Evolutionary conservation across 768 basidiomycete species (phyloP), one percentile per base, ranked within the genome.

Genomic region (Auricularia sp.): DNA sequence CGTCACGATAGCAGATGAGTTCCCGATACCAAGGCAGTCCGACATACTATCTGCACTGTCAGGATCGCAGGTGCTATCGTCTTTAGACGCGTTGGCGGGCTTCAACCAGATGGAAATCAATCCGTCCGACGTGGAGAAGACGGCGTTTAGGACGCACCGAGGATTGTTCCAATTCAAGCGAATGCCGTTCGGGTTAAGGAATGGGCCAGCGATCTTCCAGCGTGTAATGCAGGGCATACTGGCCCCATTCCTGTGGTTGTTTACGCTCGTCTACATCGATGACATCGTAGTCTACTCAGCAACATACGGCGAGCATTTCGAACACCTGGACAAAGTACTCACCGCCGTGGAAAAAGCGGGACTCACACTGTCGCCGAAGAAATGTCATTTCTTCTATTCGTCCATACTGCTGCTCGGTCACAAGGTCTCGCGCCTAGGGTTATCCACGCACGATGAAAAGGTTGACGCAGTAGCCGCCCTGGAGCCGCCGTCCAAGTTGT

Each of bases 71-170:
- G 69, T 67, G 6, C 66, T 80, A 0, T 71, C 76, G 0, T 70
- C 75, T 0, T 66, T 80, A 4, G 76, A 79, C 66, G 75, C 76
- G 0, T 62, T 77, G 0, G 71, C 79, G 0, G 77, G 79, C 7
- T 81, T 80, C 64, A 78, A 76, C 0, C 80, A 81, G 64, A 64
- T 78, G 1, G 68, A 71, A 56, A 71, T 78, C 59, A 64, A 62
- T 0, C 64, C 70, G 0, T 66, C 73, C 10, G 73, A 72, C n/a
- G 65, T 67, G 11, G 71, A 75, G 33, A 75, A 76, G 47, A 73
- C 74, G 0, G 36, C 36, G 12, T 39, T 39, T 39, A 6, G 36
- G 12, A 39, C 36, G 36, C 36, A 39, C 36, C 6, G 67, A 42
- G 80, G 79, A 6, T 67, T 80, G 0, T 77, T 64, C 43, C 78